Evolutionary conservation across 2,329 filamentous ascomycete species (phyloP).

Genomic region (Alternaria conjuncta): DNA sequence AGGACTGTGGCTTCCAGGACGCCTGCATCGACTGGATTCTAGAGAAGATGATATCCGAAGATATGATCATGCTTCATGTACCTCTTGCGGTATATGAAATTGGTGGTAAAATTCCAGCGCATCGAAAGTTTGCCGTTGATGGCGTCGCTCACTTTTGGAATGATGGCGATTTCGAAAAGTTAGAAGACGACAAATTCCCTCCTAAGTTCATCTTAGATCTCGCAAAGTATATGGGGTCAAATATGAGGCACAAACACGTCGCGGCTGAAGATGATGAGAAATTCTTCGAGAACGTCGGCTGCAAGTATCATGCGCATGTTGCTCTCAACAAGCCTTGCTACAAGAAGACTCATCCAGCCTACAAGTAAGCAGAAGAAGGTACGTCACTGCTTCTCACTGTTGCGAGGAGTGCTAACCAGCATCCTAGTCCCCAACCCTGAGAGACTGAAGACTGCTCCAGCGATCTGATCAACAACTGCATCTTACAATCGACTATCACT

Average conservation of each 20-base stretch:
- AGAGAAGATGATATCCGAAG: background rate
- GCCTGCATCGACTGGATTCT: background rate
- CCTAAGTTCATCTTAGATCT: background rate
- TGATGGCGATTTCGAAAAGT: rapidly evolving
- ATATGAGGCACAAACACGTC: rapidly evolving
- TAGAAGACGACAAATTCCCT: rapidly evolving
- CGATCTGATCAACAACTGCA: background rate
- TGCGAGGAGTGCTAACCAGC: no score
- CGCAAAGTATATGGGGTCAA: rapidly evolving
- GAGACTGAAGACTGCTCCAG: background rate
- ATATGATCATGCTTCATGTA: no score
- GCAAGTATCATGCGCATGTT: background rate
- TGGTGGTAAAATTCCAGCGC: background rate
- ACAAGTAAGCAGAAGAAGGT: background rate
- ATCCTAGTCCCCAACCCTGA: no score
- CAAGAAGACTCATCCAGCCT: background rate
- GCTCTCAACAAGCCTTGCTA: background rate
- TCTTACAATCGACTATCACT: background rate
- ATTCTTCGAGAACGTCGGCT: background rate
- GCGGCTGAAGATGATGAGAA: background rate
- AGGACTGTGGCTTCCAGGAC: background rate
- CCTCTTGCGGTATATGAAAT: rapidly evolving
- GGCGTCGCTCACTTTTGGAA: rapidly evolving
- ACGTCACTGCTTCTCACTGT: no score
- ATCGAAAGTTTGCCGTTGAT: background rate